A percentile compares a stretch with the other conserved stretches of the same genome.
Conservation (phyloP, 2,329 filamentous ascomycete genomes). For the Penicillium sp. region DNA sequence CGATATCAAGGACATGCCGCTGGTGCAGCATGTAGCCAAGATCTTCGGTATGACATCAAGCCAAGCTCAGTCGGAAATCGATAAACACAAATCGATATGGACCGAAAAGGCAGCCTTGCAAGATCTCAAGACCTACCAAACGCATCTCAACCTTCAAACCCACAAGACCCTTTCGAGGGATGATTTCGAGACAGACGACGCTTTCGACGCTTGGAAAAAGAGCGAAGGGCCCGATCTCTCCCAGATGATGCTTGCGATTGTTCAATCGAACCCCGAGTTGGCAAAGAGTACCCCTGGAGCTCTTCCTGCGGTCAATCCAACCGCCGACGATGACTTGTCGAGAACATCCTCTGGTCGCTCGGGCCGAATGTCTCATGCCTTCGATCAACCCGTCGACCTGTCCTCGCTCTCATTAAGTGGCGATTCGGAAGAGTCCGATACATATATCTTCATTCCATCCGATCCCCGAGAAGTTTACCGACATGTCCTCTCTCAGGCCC, state of each 20-base stretch:
- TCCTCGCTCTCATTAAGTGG: slow-evolving; percentile 65
- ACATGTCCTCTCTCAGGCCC: slow-evolving; percentile 76
- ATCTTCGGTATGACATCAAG: slow-evolving; percentile 82
- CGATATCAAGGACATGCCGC: slow-evolving; percentile 94
- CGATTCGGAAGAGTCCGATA: slow-evolving; percentile 52
- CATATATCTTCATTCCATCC: slow-evolving; percentile 87
- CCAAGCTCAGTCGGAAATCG: slow-evolving; percentile 85
- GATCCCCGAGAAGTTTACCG: slow-evolving; percentile 84
- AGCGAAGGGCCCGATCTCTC: slow-evolving; percentile 85
- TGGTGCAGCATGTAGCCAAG: slow-evolving; percentile 83
- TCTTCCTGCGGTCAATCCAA: slow-evolving; percentile 61
- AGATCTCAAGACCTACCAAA: slow-evolving; percentile 92
- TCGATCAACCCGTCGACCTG: slow-evolving; percentile 67
- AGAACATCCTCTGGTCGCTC: slow-evolving; percentile 51
- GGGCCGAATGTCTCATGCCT: slow-evolving; percentile 56
- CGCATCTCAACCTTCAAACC: slow-evolving; percentile 79
- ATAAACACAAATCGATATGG: slow-evolving; percentile 79
- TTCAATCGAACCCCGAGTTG: slow-evolving; percentile 83
- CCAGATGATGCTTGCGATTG: slow-evolving; percentile 89
- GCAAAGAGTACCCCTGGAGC: slow-evolving; percentile 72
- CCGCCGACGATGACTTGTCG: slow-evolving; percentile 50
- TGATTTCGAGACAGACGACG: slow-evolving; percentile 89
- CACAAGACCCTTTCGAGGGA: slow-evolving; percentile 75
- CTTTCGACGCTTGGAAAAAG: slow-evolving; percentile 88
- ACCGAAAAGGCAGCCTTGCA: slow-evolving; percentile 88